Conservation (phyloP, 768 basidiomycete genomes). For the Calvatia gigantea region DNA sequence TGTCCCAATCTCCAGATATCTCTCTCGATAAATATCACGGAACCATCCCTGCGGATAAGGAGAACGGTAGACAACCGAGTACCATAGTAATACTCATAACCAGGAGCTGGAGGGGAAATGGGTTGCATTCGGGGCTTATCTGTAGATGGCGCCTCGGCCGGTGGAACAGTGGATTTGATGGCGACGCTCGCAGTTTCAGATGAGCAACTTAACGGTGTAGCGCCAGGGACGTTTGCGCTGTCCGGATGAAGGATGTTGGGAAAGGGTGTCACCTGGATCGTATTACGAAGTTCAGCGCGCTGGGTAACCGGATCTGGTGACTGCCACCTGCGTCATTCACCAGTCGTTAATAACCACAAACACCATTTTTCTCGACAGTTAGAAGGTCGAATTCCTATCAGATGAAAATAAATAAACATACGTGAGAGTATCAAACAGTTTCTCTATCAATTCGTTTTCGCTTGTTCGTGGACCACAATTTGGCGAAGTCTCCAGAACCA, state of each 20-base stretch:
- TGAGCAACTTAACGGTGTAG: background rate
- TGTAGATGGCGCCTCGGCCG: background rate
- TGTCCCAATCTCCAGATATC: slow-evolving; percentile 55
- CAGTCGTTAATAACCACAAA: background rate
- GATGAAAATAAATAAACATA: slow-evolving; percentile 39
- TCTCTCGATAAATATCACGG: slow-evolving; percentile 66
- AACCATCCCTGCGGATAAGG: slow-evolving; percentile 56
- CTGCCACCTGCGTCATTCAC: slow-evolving; percentile 36
- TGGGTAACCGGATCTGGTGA: slow-evolving; percentile 40
- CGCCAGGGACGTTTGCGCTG: background rate
- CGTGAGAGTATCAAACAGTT: slow-evolving; percentile 66
- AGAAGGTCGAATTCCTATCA: background rate
- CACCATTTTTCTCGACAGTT: slow-evolving; percentile 4
- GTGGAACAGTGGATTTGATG: background rate
- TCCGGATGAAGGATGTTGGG: slow-evolving; percentile 25
- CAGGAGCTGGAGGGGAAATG: slow-evolving; percentile 13
- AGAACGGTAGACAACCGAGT: slow-evolving; percentile 75
- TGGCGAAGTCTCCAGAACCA: slow-evolving; percentile 35
- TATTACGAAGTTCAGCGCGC: slow-evolving; percentile 54
- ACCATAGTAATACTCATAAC: slow-evolving; percentile 40
- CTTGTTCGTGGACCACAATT: slow-evolving; percentile 11
- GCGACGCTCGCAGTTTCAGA: background rate
- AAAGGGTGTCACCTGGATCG: slow-evolving; percentile 62
- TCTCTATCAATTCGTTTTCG: slow-evolving; percentile 53
- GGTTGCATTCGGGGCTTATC: slow-evolving; percentile 14